Base-by-base conservation (phyloP, 176 grass and related monocot species). In the Typha latifolia region DNA sequence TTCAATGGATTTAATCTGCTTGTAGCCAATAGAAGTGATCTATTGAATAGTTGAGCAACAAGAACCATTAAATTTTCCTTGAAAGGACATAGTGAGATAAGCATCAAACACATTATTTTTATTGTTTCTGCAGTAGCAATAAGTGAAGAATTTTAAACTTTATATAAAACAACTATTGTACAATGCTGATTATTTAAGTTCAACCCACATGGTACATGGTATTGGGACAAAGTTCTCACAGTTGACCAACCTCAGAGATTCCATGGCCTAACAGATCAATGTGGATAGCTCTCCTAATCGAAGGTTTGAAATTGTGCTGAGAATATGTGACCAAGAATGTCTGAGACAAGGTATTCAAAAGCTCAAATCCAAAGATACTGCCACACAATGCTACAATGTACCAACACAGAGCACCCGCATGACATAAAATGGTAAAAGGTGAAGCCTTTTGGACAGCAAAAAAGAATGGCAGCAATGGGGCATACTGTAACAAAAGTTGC, bases 381-480 rank as follows among this genome's bases (percentile, higher is more conserved):
- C 22, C 70, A 64, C 29, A n/a, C 27, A 76, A 29, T 47, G 8
- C 27, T 70, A 32, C 51, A 61, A 0, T 48, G 53, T 70, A 64
- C 49, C 51, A 64, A 77, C 62, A 3, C 49, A 69, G 14, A 18
- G n/a, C 31, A 66, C 61, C 16, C 21, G 64, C 78, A 69, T 12
- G 16, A 52, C 43, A 55, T 69, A 74, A 70, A 22, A 19, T 21
- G 55, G 32, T 52, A 1, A 51, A 67, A 62, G 22, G 16, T 7
- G 10, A 19, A 16, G 20, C 12, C 56, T 77, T 77, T 73, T 8
- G 50, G 13, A 55, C 22, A 73, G 47, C 52, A 82, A 82, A 82
- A 70, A 23, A 78, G 61, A 66, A 74, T 66, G 71, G 29, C 47
- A 67, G 48, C 7, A 78, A 67, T 61, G 62, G 66, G 57, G 72